Conservation (phyloP, 228 moss, liverwort and hornwort species). For the Sphagnum fallax region DNA sequence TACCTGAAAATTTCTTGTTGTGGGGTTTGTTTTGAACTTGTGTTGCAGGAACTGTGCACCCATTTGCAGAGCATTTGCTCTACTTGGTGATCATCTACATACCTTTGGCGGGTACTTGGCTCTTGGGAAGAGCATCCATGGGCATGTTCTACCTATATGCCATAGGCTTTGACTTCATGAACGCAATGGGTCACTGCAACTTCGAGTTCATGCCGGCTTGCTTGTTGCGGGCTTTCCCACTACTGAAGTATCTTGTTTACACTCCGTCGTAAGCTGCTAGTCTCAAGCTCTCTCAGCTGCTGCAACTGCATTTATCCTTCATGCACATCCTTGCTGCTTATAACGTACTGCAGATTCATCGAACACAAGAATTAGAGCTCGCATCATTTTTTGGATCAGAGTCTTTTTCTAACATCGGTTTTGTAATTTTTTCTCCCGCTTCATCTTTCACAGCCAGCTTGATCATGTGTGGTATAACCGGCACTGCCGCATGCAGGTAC, state of each 20-base stretch:
- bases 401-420: not conserved
- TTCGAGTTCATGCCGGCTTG: slow-evolving; percentile 57
- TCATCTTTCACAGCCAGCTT: too few species aligned
- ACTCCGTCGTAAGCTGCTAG: slow-evolving; percentile 63
- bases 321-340: too few species aligned
- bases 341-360: too few species aligned
- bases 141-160: slow-evolving; percentile 88
- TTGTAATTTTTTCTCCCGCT: too few species aligned
- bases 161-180: slow-evolving; percentile 65
- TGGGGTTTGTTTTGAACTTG: too few species aligned
- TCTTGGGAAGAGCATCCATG: slow-evolving; percentile 53
- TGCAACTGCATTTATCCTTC: not conserved
- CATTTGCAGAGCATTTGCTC: slow-evolving; percentile 77
- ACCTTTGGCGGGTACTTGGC: slow-evolving; percentile 57
- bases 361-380: too few species aligned
- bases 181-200: slow-evolving; percentile 66
- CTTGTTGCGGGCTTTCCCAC: slow-evolving; percentile 39
- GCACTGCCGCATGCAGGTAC: slow-evolving; percentile 26
- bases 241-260: slow-evolving; percentile 58
- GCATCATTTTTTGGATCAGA: not conserved
- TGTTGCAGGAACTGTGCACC: slow-evolving; percentile 63
- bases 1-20: too few species aligned
- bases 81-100: slow-evolving; percentile 48
- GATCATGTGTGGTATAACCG: too few species aligned
- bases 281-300: too few species aligned